A percentile compares a stretch with the other conserved stretches of the same genome.
Conservation (phyloP, 2,329 filamentous ascomycete species). For the Trichoderma semiorbis region DNA sequence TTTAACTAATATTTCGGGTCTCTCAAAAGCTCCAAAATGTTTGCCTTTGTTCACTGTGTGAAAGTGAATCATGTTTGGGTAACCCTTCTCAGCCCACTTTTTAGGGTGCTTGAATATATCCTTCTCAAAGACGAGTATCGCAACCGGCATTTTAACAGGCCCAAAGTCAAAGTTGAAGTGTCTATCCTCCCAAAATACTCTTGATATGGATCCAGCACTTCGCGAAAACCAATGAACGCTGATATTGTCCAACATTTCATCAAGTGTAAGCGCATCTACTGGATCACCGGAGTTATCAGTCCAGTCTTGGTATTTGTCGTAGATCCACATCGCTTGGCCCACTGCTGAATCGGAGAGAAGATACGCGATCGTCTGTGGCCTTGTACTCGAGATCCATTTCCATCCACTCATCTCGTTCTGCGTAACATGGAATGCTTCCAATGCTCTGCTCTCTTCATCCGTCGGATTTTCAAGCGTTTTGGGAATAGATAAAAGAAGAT, state of each 20-base stretch:
- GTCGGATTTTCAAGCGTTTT: background rate
- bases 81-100: background rate
- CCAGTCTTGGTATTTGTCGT: background rate
- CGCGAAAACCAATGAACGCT: background rate
- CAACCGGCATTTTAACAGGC: background rate
- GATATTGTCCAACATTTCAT: background rate
- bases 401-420: background rate
- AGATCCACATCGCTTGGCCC: background rate
- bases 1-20: background rate
- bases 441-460: background rate
- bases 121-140: background rate
- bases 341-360: background rate
- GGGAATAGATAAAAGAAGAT: background rate
- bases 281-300: background rate
- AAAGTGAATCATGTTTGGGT: background rate
- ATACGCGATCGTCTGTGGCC: background rate
- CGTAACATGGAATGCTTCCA: background rate
- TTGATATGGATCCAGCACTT: background rate
- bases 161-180: background rate
- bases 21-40: background rate
- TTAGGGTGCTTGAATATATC: background rate
- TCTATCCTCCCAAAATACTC: background rate
- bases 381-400: background rate
- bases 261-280: background rate
- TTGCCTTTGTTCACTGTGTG: background rate